A percentile compares a stretch with the other conserved stretches of the same genome.
Evolutionary conservation across 2,329 filamentous ascomycete species (phyloP).

Genomic region (Exophiala aquamarina): DNA sequence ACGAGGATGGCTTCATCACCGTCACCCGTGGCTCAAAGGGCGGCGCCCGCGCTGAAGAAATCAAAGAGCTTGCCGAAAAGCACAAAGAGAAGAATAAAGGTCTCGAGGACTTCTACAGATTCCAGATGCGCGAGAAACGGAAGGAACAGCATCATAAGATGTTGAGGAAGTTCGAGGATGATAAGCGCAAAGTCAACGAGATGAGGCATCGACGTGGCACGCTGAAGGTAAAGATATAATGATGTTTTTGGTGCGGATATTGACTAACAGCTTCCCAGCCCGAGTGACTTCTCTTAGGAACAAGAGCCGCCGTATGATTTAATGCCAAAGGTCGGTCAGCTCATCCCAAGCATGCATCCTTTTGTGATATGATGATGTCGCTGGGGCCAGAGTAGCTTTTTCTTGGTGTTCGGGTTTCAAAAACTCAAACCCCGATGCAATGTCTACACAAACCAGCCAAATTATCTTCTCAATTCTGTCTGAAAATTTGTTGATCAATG

Average conservation of each 20-base stretch:
- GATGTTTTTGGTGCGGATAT: background rate
- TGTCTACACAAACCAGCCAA: constrained; percentile 23
- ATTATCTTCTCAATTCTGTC: constrained; percentile 21
- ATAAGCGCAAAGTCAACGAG: constrained; percentile 68
- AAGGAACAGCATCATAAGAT: constrained; percentile 72
- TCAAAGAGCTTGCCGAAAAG: constrained; percentile 59
- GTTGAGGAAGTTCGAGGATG: constrained; percentile 72
- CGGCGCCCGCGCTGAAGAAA: constrained; percentile 71
- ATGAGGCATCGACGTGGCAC: constrained; percentile 68
- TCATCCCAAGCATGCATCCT: too few relatives aligned
- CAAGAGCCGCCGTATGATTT: too few relatives aligned
- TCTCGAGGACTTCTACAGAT: constrained; percentile 75
- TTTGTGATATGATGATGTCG: constrained; percentile 20
- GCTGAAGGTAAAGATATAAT: constrained; percentile 43
- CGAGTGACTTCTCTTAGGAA: too few relatives aligned
- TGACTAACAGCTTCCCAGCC: background rate
- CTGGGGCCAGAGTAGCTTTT: constrained; percentile 26
- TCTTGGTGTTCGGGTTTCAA: constrained; percentile 13
- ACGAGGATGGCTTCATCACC: constrained; percentile 94
- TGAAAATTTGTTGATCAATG: too few relatives aligned
- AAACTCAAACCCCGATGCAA: constrained; percentile 12
- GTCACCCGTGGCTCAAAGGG: constrained; percentile 76
- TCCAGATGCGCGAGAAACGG: constrained; percentile 76
- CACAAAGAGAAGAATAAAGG: constrained; percentile 63
- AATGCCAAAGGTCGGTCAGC: too few relatives aligned